Evolutionary conservation across 2,329 filamentous ascomycete genomes (phyloP), one percentile per base, ranked within the genome.

Genomic region (Aspergillus quadrilineatus): DNA sequence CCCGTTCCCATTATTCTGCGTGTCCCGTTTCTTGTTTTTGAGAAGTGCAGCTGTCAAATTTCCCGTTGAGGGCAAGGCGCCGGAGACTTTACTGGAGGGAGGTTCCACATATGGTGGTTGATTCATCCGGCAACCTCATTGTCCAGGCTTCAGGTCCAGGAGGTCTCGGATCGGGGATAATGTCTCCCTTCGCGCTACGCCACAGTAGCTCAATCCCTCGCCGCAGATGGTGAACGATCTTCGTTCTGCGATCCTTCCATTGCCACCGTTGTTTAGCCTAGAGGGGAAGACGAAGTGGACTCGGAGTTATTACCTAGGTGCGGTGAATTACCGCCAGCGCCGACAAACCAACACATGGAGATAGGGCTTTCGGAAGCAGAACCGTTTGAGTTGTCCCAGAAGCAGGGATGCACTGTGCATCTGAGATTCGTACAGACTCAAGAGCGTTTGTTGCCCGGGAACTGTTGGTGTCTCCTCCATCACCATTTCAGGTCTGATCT

Each of bases 11-110:
- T 55, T 36, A 36, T 55, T 36, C 52, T 55, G 15, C 28, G 37
- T 32, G 39, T 32, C 52, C 55, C 41, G 44, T 56, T 55, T 47
- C 56, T 60, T 61, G 52, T 55, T 57, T 60, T 37, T 56, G 54
- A 39, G 55, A 60, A 53, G 49, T 59, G 62, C 61, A 69, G 65
- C 68, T 70, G 67, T 70, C 67, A 71, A 63, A 53, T 63, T 67
- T 56, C 67, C 62, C 30, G 32, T 66, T 66, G 60, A 37, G 63
- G 66, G 53, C 56, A 65, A 64, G 58, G 63, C 63, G 62, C 69
- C 68, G 67, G 69, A 61, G 61, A 62, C 65, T 66, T 69, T 67
- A 62, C 60, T 61, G 59, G 63, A 53, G 9, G 44, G 58, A 45
- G 53, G 59, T 56, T 52, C 60, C 63, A 63, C 60, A 52, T 30